Percentiles rank a stretch among this genome's conserved stretches.
Evolutionary conservation across 257 asterid species (phyloP).

Genomic region (Datura wrightii): DNA sequence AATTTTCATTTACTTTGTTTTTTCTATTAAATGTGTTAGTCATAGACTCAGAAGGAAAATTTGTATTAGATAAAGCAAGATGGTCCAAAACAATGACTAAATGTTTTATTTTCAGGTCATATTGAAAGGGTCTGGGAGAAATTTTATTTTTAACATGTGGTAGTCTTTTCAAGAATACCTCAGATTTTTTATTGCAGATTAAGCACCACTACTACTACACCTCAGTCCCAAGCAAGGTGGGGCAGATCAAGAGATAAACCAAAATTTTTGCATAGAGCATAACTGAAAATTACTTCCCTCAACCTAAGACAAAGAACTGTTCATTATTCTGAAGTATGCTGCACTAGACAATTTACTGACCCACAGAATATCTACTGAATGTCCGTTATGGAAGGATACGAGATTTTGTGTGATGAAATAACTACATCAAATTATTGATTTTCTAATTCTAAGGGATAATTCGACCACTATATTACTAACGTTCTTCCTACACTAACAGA

Average conservation of each 20-base stretch:
- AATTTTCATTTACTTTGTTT: neutral
- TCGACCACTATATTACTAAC: neutral
- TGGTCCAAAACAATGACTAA: neutral
- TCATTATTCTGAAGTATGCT: neutral
- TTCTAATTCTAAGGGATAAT: neutral
- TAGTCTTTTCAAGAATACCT: neutral
- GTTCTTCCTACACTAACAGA: neutral
- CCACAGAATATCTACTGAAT: slow-evolving; percentile 2
- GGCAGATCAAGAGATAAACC: neutral
- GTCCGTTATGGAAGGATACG: neutral
- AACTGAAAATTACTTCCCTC: neutral
- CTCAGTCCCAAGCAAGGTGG: neutral
- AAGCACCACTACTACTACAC: neutral
- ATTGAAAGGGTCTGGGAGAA: neutral
- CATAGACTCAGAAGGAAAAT: neutral
- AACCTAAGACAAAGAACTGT: slow-evolving; percentile 11
- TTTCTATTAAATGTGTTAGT: neutral
- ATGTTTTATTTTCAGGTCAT: neutral
- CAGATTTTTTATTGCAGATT: neutral
- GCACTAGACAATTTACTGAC: slow-evolving; percentile 16
- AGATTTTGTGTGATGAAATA: neutral
- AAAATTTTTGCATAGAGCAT: neutral
- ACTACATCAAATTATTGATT: neutral
- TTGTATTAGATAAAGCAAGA: neutral
- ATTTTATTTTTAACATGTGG: neutral